These are phyloP conservation scores for Tremella fuciformis DNA, from an alignment of 768 basidiomycete genomes.

Conservation along the genomic window DNA sequence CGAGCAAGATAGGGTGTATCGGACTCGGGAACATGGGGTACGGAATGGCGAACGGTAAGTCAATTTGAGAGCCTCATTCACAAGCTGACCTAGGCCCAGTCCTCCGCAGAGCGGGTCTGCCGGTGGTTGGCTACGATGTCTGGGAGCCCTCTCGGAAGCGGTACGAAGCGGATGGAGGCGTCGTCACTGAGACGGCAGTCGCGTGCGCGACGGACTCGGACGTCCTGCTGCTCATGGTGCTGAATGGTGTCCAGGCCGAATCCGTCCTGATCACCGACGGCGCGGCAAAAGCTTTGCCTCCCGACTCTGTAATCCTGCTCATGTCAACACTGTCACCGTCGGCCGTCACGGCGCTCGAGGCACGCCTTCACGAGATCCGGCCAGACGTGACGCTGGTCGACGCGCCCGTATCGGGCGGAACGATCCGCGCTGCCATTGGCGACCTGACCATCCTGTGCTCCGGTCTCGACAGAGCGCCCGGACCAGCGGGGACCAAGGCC, in stretches of 20 bases:
- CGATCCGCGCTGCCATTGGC: slow-evolving; percentile 12
- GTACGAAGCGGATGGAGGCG: slow-evolving; percentile 4
- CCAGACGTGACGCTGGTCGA: slow-evolving; percentile 15
- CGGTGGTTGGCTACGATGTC: slow-evolving; percentile 9
- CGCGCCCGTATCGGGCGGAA: slow-evolving; percentile 17
- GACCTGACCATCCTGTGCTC: slow-evolving; percentile 16
- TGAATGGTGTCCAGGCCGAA: slow-evolving; percentile 6
- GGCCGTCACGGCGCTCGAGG: background rate
- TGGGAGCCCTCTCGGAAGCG: slow-evolving; percentile 5
- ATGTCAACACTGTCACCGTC: slow-evolving; percentile 17
- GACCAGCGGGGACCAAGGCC: background rate
- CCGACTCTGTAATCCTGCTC: slow-evolving; percentile 9
- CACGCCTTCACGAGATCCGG: slow-evolving; percentile 2
- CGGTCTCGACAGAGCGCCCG: slow-evolving; percentile 3
- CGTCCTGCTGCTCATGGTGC: slow-evolving; percentile 13
- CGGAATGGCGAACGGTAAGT: slow-evolving; percentile 13
- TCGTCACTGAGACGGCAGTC: background rate
- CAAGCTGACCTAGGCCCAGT: background rate
- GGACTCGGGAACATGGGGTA: slow-evolving; percentile 9
- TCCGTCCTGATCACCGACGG: slow-evolving; percentile 6
- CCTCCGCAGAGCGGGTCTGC: background rate
- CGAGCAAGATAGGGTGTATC: slow-evolving; percentile 3
- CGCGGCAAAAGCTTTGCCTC: slow-evolving; percentile 6
- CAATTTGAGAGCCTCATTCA: no score
- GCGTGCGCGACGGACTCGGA: background rate